These are phyloP conservation scores for Syzygium aqueum DNA, from an alignment of 345 rosid genomes.

Conservation along the genomic window DNA sequence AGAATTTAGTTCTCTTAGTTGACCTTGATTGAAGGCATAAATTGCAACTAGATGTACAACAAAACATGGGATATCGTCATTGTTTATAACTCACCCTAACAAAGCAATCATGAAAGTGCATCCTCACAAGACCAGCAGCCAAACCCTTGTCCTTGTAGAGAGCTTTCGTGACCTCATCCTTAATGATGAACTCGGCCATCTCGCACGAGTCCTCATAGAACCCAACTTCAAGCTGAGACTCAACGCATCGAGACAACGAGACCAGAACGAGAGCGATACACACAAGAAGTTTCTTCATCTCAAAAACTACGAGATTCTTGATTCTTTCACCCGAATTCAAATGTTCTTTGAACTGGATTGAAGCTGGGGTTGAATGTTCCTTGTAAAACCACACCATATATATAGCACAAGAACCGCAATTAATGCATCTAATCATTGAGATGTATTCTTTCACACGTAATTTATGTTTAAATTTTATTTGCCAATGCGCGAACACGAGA, in stretches of 20 bases:
- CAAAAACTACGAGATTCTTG: not conserved
- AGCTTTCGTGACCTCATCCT: slow-evolving; percentile 25
- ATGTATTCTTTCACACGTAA: not conserved
- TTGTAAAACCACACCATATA: not conserved
- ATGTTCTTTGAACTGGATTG: not conserved
- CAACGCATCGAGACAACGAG: slow-evolving; percentile 6
- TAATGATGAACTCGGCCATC: slow-evolving; percentile 35
- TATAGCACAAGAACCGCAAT: not conserved
- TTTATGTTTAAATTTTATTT: not conserved
- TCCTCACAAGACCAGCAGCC: slow-evolving; percentile 39
- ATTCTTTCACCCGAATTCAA: not conserved
- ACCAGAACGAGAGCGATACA: not conserved
- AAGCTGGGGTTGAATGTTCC: not conserved
- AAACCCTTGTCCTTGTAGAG: slow-evolving; percentile 21
- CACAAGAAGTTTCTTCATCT: not conserved
- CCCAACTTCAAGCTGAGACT: slow-evolving; percentile 32
- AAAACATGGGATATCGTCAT: not conserved
- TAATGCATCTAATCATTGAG: not conserved
- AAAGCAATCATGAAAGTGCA: slow-evolving; percentile 64
- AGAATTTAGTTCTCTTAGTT: not conserved
- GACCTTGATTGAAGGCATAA: not conserved
- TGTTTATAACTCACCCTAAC: slow-evolving; percentile 24
- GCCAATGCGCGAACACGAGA: not conserved
- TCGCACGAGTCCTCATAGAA: slow-evolving; percentile 25
- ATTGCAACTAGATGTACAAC: not conserved